Evolutionary conservation across 176 grass and related monocot species (phyloP), one percentile per base, ranked within the genome.

Genomic region (Aegilops longissima): DNA sequence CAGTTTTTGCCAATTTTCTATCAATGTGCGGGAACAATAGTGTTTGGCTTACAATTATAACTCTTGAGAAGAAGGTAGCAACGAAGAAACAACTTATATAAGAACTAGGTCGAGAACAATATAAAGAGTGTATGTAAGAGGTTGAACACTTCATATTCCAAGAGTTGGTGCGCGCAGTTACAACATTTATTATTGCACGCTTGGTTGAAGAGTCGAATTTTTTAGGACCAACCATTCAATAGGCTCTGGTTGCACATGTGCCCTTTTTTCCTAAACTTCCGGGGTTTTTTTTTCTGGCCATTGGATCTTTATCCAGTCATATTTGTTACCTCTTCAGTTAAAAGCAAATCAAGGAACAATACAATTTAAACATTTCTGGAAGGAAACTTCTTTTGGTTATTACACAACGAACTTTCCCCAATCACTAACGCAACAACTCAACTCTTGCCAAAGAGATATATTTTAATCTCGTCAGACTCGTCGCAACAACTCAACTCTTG

Each of bases 261-360:
- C 42, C 42, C 42, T 45, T 45, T 45, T 12, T 12, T 45, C 0
- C 3, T 45, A 45, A 45, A 45, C 42, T 45, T 45, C 42, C 2
- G 27, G 42, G 0, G 35, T 3, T 36, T 40, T 42, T 44, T 44
- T 12, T 44, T 44, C 42, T 4, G 3, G 10, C 12, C 44, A 49
- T 49, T 49, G 45, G 45, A 49, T 49, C 45, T 49, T 49, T 2
- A 49, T 49, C 45, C 3, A 4, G 45, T 89, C 6, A 77, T 73
- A n/a, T 51, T 38, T 81, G 66, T 79, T 45, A 33, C 73, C 68
- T 87, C 31, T 90, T 77, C 76, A 98, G 96, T 83, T 82, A 92
- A 79, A 98, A 90, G 66, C 8, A 89, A 66, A 85, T 88, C 33
- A 92, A 94, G 85, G 82, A 96, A 33, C 95, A 79, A 78, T 70